Conservation (phyloP, 192 early-diverging fungal genomes). For the Entophlyctis luteolus region DNA sequence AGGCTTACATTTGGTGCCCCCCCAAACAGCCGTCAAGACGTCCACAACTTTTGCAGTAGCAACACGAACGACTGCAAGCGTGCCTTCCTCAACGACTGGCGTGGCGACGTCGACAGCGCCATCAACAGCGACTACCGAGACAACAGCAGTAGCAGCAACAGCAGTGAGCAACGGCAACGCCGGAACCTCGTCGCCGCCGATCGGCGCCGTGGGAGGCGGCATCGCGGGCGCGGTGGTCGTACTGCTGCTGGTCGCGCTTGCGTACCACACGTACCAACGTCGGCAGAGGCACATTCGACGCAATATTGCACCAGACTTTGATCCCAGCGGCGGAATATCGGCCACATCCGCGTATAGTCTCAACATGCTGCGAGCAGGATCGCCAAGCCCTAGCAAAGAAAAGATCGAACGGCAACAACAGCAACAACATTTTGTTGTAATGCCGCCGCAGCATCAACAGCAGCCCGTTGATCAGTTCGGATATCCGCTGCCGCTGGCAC, state of each 20-base stretch:
- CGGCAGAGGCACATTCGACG: neutral
- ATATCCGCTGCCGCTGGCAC: neutral
- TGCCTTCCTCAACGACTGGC: too few species aligned
- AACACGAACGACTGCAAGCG: neutral
- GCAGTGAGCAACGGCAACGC: neutral
- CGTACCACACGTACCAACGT: neutral
- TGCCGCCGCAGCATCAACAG: too few species aligned
- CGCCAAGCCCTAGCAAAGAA: neutral
- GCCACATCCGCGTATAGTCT: neutral
- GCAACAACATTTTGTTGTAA: too few species aligned
- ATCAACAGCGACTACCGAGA: neutral
- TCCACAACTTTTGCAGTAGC: neutral
- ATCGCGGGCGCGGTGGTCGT: neutral
- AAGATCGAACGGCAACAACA: neutral
- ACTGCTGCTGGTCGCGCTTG: neutral
- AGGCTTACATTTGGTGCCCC: neutral
- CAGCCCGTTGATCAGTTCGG: neutral
- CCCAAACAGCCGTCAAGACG: neutral
- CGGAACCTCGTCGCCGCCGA: neutral
- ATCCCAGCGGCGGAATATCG: neutral
- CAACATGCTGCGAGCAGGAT: neutral
- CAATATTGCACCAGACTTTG: neutral
- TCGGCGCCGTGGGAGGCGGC: neutral
- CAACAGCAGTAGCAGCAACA: neutral
- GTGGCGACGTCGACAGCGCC: too few species aligned